These are phyloP conservation scores for Penicillium nucicola DNA, from an alignment of 495 filamentous ascomycete species.

Conservation along the genomic window DNA sequence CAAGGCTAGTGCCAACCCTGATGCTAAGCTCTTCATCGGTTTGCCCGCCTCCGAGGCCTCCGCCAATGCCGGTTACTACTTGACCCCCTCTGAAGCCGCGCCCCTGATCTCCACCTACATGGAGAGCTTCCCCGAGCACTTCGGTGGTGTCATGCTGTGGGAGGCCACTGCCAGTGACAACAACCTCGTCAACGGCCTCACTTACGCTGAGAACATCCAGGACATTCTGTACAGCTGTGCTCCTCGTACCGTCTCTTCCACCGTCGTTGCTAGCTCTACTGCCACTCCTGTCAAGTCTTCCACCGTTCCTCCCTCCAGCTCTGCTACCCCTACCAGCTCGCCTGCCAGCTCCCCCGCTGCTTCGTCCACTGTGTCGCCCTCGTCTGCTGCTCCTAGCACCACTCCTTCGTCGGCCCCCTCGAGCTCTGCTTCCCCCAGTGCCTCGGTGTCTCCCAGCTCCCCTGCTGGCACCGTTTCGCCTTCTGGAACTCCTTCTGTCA, in stretches of 20 bases:
- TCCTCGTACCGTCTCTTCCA: conserved; percentile 23
- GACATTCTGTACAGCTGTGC: conserved; percentile 34
- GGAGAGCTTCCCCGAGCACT: conserved; percentile 45
- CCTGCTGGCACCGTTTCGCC: conserved; percentile 1
- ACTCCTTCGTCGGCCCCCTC: conserved; percentile 1
- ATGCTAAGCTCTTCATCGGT: conserved; percentile 64
- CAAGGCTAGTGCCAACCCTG: conserved; percentile 49
- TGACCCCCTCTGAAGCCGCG: conserved; percentile 46
- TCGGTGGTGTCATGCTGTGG: conserved; percentile 74
- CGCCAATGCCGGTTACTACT: conserved; percentile 37
- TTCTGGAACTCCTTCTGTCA: not conserved
- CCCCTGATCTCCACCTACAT: conserved; percentile 50
- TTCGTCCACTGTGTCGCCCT: conserved; percentile 10
- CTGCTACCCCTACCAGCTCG: conserved; percentile 13
- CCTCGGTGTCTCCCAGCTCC: not conserved
- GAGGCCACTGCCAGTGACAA: conserved; percentile 57
- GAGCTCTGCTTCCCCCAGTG: conserved; percentile 12
- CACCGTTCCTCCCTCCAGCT: conserved; percentile 9
- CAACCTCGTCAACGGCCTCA: conserved; percentile 42
- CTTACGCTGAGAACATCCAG: conserved; percentile 44
- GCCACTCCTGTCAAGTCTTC: conserved; percentile 6
- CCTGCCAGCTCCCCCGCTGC: conserved; percentile 12
- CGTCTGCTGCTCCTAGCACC: conserved; percentile 12
- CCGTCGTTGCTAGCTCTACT: conserved; percentile 16
- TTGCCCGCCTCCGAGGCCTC: conserved; percentile 48